Evolutionary conservation across 164 flowering plant genomes (phyloP).

Genomic region (Paratinospora sagittata): DNA sequence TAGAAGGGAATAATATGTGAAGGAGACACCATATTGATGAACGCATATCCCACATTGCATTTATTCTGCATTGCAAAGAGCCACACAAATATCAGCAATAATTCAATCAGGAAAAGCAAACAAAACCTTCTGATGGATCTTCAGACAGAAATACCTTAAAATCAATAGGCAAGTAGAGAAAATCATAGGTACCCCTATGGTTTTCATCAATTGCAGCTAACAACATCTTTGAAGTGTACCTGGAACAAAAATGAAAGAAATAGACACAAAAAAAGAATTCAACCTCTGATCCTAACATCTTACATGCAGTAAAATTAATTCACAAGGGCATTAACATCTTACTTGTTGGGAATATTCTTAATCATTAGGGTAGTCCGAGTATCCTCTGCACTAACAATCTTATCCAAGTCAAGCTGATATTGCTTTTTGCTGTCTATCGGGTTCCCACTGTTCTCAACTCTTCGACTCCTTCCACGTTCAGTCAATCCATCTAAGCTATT

Average conservation of each 20-base stretch:
- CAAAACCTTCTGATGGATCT: not conserved
- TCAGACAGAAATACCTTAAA: slow-evolving; percentile 57
- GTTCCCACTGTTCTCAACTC: slow-evolving; percentile 50
- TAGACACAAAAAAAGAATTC: not conserved
- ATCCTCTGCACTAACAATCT: slow-evolving; percentile 76
- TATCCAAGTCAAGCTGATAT: slow-evolving; percentile 88
- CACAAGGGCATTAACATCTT: slow-evolving; percentile 18
- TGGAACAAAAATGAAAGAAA: slow-evolving; percentile 16
- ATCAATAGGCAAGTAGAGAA: slow-evolving; percentile 93
- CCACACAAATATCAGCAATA: slow-evolving; percentile 17
- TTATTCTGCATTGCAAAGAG: slow-evolving; percentile 62
- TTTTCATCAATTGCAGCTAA: slow-evolving; percentile 81
- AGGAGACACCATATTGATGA: slow-evolving; percentile 91
- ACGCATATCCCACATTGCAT: slow-evolving; percentile 98
- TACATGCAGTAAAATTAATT: not conserved
- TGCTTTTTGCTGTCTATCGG: slow-evolving; percentile 71
- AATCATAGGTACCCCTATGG: slow-evolving; percentile 79
- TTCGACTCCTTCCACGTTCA: slow-evolving; percentile 62
- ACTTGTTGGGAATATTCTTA: slow-evolving; percentile 96
- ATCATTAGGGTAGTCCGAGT: slow-evolving; percentile 87
- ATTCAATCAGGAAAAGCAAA: slow-evolving; percentile 3
- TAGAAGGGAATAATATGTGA: slow-evolving; percentile 71
- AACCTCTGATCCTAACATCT: slow-evolving; percentile 4
- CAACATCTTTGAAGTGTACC: slow-evolving; percentile 91
- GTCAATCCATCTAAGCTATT: slow-evolving; percentile 39